Evolutionary conservation across 1,284 basidiomycete species (phyloP), one percentile per base, ranked within the genome.

Genomic region (Singerocomus rubriflavus): DNA sequence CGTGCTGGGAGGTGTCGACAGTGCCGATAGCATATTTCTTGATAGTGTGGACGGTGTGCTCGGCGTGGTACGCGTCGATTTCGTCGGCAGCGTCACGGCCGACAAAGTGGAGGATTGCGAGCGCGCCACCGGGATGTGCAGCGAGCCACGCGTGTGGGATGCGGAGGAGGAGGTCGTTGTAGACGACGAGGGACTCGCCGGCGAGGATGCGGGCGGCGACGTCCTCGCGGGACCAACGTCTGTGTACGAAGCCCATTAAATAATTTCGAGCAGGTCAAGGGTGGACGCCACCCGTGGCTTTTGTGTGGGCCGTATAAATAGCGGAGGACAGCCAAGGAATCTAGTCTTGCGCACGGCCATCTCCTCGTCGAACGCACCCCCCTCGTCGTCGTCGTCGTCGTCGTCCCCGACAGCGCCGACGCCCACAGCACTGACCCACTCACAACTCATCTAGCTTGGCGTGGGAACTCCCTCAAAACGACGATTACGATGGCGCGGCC

Each of bases 1-100:
- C 76, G 49, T 74, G 64, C 32, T 73, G 76, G 10, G 72, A 69
- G 34, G 79, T 65, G 50, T 85, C 78, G 16, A 98, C 84, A 25
- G 76, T 77, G 12, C 88, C 96, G 29, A 97, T 76, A 41, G 82
- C 80, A 68, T 89, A 98, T 30, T 78, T 77, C 21, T 74, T 72
- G 67, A 99, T 84, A 41, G 79, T 73, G 25, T 73, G 72, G 47
- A 84, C 73, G 37, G 93, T 88, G 46, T 77, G 70, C 31, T 83
- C 79, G 1, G 78, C 77, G 68, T 99, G 96, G 72, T 93, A 98
- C 11, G 93, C 96, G 56, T 93, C 83, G 41, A 98, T 90, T 70
- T 99, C 96, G 73, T 97, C 91, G 4, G 88, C 84, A 0, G 94
- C 96, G 67, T 99, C 95, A 45, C 96, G 82, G 3, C 97, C 97